phyloP scores from a whole-genome alignment of 805 yeast genomes.

The Metschnikowia cubensis region DNA sequence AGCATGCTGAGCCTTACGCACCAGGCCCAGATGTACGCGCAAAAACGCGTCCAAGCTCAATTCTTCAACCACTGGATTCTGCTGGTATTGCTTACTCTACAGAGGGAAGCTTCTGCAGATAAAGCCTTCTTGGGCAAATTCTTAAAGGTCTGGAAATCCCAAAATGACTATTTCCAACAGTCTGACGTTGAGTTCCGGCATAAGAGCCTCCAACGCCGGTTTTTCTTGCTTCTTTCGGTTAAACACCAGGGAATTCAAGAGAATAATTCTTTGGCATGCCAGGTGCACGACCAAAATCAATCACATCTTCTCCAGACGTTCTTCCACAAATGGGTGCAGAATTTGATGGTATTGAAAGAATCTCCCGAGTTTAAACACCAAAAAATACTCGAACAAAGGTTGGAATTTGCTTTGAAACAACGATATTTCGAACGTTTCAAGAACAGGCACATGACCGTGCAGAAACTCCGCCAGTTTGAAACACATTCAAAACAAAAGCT shows the following conservation, averaged over 20 bases:
- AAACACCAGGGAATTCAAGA: neutral
- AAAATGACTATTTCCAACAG: neutral
- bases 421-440: neutral
- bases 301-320: too few relatives aligned
- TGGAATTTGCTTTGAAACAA: neutral
- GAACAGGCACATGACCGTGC: neutral
- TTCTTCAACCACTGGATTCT: conserved; percentile 1
- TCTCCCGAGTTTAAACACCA: neutral
- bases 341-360: neutral
- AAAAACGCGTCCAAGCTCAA: neutral
- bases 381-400: neutral
- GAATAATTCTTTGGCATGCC: neutral
- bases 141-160: neutral
- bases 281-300: neutral
- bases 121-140: neutral
- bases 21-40: neutral
- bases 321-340: neutral
- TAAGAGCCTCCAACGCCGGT: neutral
- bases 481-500: neutral
- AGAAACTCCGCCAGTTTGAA: neutral
- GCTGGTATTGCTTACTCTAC: neutral
- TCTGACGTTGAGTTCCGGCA: neutral
- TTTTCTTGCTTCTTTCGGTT: neutral
- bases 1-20: neutral
- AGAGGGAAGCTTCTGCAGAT: neutral